Conservation (phyloP, 2,329 filamentous ascomycete species). For the Fusarium heterosporum region DNA sequence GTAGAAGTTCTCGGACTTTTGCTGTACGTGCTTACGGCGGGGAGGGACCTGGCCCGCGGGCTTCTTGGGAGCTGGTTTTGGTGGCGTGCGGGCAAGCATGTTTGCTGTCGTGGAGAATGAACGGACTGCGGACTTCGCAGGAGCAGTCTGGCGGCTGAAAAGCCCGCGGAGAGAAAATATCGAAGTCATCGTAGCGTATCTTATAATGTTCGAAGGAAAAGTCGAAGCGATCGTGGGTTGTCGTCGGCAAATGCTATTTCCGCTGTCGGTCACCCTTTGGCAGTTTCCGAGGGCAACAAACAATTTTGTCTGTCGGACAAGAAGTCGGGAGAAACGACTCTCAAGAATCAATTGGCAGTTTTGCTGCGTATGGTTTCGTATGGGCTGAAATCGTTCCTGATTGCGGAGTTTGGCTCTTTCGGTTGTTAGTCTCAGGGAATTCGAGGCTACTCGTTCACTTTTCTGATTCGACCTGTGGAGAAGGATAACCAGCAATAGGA, state of each 20-base stretch:
- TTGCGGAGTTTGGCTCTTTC: neutral
- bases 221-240: neutral
- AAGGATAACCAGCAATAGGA: neutral
- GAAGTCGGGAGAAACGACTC: neutral
- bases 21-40: slow-evolving; percentile 45
- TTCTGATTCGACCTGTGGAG: neutral
- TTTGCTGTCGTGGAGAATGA: slow-evolving; percentile 51
- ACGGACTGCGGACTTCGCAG: slow-evolving; percentile 35
- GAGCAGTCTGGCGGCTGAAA: slow-evolving; percentile 42
- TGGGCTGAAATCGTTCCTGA: neutral
- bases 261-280: neutral
- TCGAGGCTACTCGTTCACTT: neutral
- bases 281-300: neutral
- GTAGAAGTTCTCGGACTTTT: slow-evolving; percentile 55
- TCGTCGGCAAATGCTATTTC: neutral
- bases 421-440: neutral
- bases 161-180: slow-evolving; percentile 49
- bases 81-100: slow-evolving; percentile 48
- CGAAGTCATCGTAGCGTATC: slow-evolving; percentile 45
- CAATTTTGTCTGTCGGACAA: neutral
- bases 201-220: slow-evolving; percentile 1
- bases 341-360: neutral
- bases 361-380: neutral
- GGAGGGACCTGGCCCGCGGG: slow-evolving; percentile 42
- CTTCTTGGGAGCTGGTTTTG: slow-evolving; percentile 44